Percentiles rank a stretch among this genome's conserved stretches.
Conservation (phyloP, 192 early-diverging fungal genomes). For the Chytriomyces sp. region DNA sequence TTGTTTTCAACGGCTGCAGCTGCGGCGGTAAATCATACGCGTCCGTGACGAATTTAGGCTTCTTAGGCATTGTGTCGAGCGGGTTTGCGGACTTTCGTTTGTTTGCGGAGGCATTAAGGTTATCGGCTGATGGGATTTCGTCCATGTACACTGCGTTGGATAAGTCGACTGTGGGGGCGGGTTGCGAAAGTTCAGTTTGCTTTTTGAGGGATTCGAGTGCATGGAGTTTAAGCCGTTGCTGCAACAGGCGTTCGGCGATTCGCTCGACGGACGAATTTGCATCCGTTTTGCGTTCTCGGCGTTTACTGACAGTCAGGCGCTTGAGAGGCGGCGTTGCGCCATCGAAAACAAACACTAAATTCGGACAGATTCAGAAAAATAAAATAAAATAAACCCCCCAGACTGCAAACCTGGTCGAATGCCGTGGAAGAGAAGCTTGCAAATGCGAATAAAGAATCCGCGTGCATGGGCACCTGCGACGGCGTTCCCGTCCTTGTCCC, state of each 20-base stretch:
- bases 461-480: conserved; percentile 83
- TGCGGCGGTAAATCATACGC: conserved; percentile 29
- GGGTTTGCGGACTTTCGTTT: not conserved
- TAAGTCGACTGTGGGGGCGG: not conserved
- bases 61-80: not conserved
- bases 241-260: conserved; percentile 84
- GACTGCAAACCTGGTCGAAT: conserved; percentile 66
- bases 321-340: conserved; percentile 89
- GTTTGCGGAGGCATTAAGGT: no score
- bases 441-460: conserved; percentile 93
- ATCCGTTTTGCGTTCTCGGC: conserved; percentile 50
- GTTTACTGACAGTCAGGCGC: conserved; percentile 60
- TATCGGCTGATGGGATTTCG: not conserved
- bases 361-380: not conserved
- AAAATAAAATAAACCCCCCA: conserved; percentile 60
- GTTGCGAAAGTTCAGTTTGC: not conserved
- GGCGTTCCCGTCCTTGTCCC: conserved; percentile 83
- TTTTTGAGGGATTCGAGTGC: conserved; percentile 48
- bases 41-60: conserved; percentile 4
- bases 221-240: conserved; percentile 75
- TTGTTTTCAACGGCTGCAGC: conserved; percentile 10
- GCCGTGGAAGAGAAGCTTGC: conserved; percentile 89
- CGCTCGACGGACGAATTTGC: conserved; percentile 61
- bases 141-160: not conserved
- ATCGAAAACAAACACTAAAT: conserved; percentile 92